These are phyloP conservation scores for Sugiyamaella valdiviana DNA, from an alignment of 805 yeast species.

Conservation along the genomic window DNA sequence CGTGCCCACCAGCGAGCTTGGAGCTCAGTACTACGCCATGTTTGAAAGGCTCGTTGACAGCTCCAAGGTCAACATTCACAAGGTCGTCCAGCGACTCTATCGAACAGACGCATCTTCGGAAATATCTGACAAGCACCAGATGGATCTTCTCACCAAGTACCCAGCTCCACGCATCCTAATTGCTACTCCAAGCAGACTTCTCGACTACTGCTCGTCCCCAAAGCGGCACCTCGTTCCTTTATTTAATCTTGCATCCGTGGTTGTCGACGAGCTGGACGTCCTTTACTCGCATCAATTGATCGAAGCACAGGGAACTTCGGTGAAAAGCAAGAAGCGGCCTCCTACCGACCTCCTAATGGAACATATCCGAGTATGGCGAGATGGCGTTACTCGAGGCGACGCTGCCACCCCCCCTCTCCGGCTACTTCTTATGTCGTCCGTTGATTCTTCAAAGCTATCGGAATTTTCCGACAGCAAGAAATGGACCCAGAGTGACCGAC, in stretches of 20 bases:
- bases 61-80: slow-evolving; percentile 2
- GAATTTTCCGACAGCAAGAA: background rate
- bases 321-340: slow-evolving; percentile 8
- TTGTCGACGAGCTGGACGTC: slow-evolving; percentile 27
- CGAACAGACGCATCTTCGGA: slow-evolving; percentile 20
- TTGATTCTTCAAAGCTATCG: background rate
- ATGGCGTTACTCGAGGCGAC: background rate
- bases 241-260: slow-evolving; percentile 19
- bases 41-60: slow-evolving; percentile 11
- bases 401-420: background rate
- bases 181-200: slow-evolving; percentile 50
- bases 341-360: slow-evolving; percentile 23
- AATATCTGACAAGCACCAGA: slow-evolving; percentile 24
- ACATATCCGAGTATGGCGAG: slow-evolving; percentile 14
- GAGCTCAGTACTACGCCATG: slow-evolving; percentile 26
- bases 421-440: slow-evolving; percentile 1
- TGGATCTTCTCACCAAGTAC: slow-evolving; percentile 13
- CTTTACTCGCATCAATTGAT: slow-evolving; percentile 9
- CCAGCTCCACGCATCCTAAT: slow-evolving; percentile 41
- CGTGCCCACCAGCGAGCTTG: slow-evolving; percentile 33
- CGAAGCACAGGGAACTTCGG: background rate
- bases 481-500: slow-evolving; percentile 3
- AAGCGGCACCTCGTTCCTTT: slow-evolving; percentile 19
- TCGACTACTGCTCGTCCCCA: slow-evolving; percentile 40
- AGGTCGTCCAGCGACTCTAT: slow-evolving; percentile 25